Conservation (phyloP, 495 filamentous ascomycete species). For the Trichoderma virens region DNA sequence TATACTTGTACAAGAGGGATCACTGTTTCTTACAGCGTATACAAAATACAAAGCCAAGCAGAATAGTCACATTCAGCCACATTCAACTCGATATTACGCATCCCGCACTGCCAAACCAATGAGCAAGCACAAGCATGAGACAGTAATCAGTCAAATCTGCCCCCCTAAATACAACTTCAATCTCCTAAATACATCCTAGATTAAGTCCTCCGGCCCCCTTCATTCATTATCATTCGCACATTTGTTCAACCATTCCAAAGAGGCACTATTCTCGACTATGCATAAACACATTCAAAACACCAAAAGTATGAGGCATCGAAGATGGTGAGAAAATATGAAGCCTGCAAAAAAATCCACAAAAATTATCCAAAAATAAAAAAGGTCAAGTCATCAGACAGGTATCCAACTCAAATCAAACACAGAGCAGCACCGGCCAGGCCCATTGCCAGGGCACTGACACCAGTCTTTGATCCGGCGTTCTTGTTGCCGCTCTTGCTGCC, state of each 20-base stretch:
- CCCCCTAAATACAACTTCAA: neutral
- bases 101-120: too few species aligned
- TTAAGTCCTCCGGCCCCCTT: slow-evolving; percentile 1
- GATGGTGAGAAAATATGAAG: neutral
- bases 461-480: neutral
- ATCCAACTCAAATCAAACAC: neutral
- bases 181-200: neutral
- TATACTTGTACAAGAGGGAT: too few species aligned
- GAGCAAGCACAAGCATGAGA: too few species aligned
- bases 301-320: neutral
- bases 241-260: neutral
- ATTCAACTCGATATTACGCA: too few species aligned
- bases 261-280: neutral
- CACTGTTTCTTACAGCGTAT: too few species aligned
- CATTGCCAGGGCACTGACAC: slow-evolving; percentile 7
- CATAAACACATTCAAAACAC: neutral
- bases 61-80: too few species aligned
- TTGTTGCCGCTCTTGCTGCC: slow-evolving; percentile 7
- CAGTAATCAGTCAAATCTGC: neutral
- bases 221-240: slow-evolving; percentile 8
- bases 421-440: slow-evolving; percentile 3
- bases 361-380: neutral
- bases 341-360: neutral
- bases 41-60: too few species aligned
- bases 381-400: neutral